These are phyloP conservation scores for Xylaria digitata DNA, from an alignment of 2,329 filamentous ascomycete genomes.

Conservation along the genomic window DNA sequence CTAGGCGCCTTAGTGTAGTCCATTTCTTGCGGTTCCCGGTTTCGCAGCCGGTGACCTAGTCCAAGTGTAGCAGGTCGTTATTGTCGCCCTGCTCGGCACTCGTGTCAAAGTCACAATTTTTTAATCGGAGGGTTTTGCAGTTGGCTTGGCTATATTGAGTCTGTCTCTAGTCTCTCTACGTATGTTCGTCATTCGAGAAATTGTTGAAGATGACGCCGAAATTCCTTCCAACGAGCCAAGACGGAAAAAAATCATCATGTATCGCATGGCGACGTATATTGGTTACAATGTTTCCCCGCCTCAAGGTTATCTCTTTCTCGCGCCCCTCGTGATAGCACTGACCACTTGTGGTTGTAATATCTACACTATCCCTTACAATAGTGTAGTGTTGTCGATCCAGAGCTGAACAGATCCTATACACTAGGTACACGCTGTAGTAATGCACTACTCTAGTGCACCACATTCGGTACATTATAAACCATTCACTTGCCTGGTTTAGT, in stretches of 20 bases:
- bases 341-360: neutral
- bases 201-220: too few species aligned
- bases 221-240: neutral
- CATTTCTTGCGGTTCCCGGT: neutral
- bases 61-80: slow-evolving; percentile 9
- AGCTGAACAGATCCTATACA: neutral
- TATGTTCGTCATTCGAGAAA: neutral
- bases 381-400: neutral
- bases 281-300: neutral
- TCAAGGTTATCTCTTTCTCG: neutral
- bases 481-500: neutral
- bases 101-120: neutral
- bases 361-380: too few species aligned
- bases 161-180: neutral
- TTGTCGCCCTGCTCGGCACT: neutral
- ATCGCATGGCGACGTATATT: neutral
- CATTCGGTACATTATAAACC: neutral
- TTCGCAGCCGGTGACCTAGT: neutral
- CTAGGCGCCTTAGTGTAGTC: neutral
- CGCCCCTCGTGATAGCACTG: neutral
- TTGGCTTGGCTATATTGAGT: neutral
- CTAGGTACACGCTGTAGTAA: neutral
- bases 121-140: neutral
- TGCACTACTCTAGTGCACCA: neutral
- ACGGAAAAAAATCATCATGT: too few species aligned